Evolutionary conservation across 805 yeast genomes (phyloP).

Genomic region (Yarrowia sp.): DNA sequence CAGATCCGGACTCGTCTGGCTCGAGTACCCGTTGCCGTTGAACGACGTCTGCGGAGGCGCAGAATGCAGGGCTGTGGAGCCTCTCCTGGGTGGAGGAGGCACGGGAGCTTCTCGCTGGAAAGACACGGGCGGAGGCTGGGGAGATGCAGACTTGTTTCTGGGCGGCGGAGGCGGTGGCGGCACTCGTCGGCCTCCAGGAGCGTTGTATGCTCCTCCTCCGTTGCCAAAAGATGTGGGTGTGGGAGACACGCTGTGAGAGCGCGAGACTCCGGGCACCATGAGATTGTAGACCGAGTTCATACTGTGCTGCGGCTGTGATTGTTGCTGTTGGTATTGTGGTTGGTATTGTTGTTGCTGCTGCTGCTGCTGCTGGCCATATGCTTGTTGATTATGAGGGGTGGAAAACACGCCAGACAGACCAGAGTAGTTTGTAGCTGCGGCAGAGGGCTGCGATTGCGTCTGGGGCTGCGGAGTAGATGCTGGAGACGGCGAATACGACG

Average conservation of each 20-base stretch:
- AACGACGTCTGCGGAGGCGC: conserved; percentile 34
- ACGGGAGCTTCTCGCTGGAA: conserved; percentile 31
- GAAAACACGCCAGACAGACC: conserved; percentile 34
- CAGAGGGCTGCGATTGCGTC: conserved; percentile 40
- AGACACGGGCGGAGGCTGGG: conserved; percentile 45
- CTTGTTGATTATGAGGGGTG: conserved; percentile 42
- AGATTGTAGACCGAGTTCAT: conserved; percentile 35
- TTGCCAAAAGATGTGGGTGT: conserved; percentile 26
- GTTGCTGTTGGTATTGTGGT: conserved; percentile 41
- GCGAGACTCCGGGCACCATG: conserved; percentile 34
- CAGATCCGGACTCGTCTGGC: conserved; percentile 53
- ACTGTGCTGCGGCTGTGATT: conserved; percentile 28
- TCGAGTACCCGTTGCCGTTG: conserved; percentile 23
- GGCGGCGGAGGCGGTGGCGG: conserved; percentile 46
- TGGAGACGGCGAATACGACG: conserved; percentile 43
- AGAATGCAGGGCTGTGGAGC: conserved; percentile 33
- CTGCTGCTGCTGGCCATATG: conserved; percentile 42
- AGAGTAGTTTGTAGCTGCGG: conserved; percentile 28
- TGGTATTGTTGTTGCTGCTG: conserved; percentile 44
- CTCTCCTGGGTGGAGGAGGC: conserved; percentile 33
- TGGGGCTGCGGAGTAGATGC: conserved; percentile 43
- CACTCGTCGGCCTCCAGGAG: conserved; percentile 38
- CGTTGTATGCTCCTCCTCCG: neutral
- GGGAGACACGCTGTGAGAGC: conserved; percentile 34
- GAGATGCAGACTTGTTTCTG: conserved; percentile 50